Base-by-base conservation (phyloP, 2,329 filamentous ascomycete genomes). In the Botrytis aclada region DNA sequence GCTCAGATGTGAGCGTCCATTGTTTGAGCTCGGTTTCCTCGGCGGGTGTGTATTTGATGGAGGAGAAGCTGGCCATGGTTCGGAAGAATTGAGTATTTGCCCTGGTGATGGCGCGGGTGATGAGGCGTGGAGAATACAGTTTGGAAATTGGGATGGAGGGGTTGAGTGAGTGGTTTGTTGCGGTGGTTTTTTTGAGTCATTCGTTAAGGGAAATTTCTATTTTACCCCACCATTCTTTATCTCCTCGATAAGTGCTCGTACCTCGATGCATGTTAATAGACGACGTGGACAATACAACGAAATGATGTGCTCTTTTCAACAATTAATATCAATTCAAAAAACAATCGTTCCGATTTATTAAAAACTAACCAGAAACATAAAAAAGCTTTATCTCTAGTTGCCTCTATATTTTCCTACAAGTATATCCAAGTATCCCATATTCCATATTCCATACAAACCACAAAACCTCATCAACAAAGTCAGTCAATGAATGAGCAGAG, bases 1-100 rank as follows among this genome's bases (percentile, higher is more conserved):
- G 90, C 74, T 90, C 88, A 60, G 93, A 89, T 63, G 92, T 93
- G 80, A 89, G 90, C 80, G 95, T 87, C 95, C 95, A 98, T 86
- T 96, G 92, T 83, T 92, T 90, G 82, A 97, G 92, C 84, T 97
- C 94, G 29, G 92, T 88, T 84, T 95, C 90, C 84, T 98, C 95
- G 77, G 89, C 88, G 79, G 91, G 86, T 75, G 89, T 89, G 85
- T 96, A 97, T 79, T 88, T 90, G 81, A 88, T 87, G 76, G 87
- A 84, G 76, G 88, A 85, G 84, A 94, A 89, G 80, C 87, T 84
- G 70, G 88, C 85, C 87, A 95, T 92, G 81, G 86, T 88, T 82
- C 86, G 83, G 74, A 22, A n/a, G 16, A 51, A 43, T 76, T 88
- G 86, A 84, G 93, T 89, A 79, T 87, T 84, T 69, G 88, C 85